A percentile compares a stretch with the other conserved stretches of the same genome.
Conservation (phyloP, 257 asterid genomes). For the Fraxinus americana region DNA sequence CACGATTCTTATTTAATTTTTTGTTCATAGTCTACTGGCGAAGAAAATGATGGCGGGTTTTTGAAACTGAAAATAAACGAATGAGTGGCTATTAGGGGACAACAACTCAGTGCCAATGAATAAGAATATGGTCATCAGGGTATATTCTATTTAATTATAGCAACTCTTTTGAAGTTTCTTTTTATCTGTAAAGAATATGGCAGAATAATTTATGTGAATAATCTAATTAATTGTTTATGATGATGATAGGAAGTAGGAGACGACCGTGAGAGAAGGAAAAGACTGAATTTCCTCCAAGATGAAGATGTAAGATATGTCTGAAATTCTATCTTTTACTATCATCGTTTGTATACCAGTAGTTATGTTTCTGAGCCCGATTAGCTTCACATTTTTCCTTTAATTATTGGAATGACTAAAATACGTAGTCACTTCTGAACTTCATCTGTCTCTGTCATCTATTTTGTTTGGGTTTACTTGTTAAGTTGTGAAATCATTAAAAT, state of each 20-base stretch:
- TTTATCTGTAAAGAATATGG: background rate
- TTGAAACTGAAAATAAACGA: constrained; percentile 64
- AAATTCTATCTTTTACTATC: constrained; percentile 13
- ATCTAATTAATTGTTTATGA: constrained; percentile 20
- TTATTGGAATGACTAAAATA: background rate
- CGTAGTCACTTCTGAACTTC: background rate
- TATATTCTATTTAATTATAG: constrained; percentile 18
- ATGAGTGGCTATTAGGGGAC: constrained; percentile 81
- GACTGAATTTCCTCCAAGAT: constrained; percentile 67
- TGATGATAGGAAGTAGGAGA: constrained; percentile 64
- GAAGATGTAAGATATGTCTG: constrained; percentile 71
- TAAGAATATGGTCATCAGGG: constrained; percentile 71
- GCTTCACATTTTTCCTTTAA: background rate
- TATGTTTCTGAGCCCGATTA: background rate
- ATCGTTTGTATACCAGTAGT: background rate
- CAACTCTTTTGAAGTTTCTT: background rate
- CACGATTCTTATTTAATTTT: background rate
- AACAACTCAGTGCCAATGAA: constrained; percentile 61
- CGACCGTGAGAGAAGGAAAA: constrained; percentile 66
- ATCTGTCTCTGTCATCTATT: background rate
- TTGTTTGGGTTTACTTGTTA: background rate
- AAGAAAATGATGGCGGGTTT: constrained; percentile 67
- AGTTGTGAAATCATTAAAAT: background rate
- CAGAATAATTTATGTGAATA: background rate
- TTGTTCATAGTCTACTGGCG: constrained; percentile 33